Base-by-base conservation (phyloP, 208 protist species). In the Wallacemonas rigidus region DNA sequence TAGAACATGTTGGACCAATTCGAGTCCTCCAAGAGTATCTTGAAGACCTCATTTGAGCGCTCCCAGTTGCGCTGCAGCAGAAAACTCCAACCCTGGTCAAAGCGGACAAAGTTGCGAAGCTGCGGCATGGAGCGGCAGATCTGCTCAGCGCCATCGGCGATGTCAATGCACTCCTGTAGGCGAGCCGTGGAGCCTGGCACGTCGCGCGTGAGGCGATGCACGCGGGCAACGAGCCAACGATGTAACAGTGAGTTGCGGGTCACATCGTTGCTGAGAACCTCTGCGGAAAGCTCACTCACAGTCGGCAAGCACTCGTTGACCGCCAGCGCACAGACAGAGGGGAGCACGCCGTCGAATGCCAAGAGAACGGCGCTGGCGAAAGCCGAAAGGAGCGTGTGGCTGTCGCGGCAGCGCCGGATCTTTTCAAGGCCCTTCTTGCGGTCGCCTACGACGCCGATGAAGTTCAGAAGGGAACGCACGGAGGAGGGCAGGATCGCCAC, bases 1-100 rank as follows among this genome's bases (percentile, higher is more conserved):
- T 85, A 93, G 53, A 83, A 85, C 64, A 84, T 77, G 48, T 82
- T 76, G 6, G 82, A 89, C 88, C 85, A 93, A 39, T 81, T 72
- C 11, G 83, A 87, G 3, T 77, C 83, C 56, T 78, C 67, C 45
- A 81, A 80, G 39, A 93, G 69, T 15, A 76, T 41, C 1, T 57
- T 64, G 47, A 89, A 82, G 11, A 62, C 67, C 38, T 63, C 55
- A 4, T 79, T 77, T 6, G 79, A 74, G 17, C 75, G 69, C 48
- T 74, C 64, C 81, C 83, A 93, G n/a, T 81, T 57, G 36, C 71
- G 57, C 44, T 71, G 38, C 43, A 83, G 69, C 38, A 73, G 56
- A 48, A 79, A 75, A 69, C 80, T 88, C 67, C 80, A 81, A 55
- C 71, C 83, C 54, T 85, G 81, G 67, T 93, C 88, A 60, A 91